These are phyloP conservation scores for Sistotremastrum niveocremeum DNA, from an alignment of 768 basidiomycete genomes.

Conservation along the genomic window DNA sequence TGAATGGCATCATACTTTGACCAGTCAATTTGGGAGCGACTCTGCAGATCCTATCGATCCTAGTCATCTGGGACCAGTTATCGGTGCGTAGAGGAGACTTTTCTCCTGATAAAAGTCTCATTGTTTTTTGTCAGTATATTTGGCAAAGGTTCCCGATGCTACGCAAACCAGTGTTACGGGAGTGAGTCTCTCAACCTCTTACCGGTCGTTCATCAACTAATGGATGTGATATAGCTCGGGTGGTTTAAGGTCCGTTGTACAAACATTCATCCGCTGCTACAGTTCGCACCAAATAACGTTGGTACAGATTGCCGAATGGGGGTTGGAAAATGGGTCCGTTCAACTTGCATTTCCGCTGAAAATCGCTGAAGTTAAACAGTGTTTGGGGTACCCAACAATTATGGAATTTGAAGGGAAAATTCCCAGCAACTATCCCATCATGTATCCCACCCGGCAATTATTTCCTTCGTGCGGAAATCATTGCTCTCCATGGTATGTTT, in stretches of 20 bases:
- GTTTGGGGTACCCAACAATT: constrained; percentile 35
- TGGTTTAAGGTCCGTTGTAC: constrained; percentile 37
- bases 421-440: constrained; percentile 31
- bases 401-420: constrained; percentile 35
- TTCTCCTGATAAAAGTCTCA: not conserved
- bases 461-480: constrained; percentile 36
- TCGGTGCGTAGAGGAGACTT: not conserved
- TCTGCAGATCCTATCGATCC: constrained; percentile 35
- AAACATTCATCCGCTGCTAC: constrained; percentile 18
- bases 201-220: no score
- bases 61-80: constrained; percentile 38
- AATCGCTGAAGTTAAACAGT: not conserved
- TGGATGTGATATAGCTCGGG: constrained; percentile 1
- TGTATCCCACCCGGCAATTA: constrained; percentile 36
- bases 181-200: constrained; percentile 8
- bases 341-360: no score
- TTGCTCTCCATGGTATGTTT: constrained; percentile 20
- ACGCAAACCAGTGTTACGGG: constrained; percentile 32
- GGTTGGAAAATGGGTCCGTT: not conserved
- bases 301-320: constrained; percentile 2
- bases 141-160: constrained; percentile 29
- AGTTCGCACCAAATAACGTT: constrained; percentile 10
- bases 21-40: constrained; percentile 32
- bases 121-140: constrained; percentile 14
- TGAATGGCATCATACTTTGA: constrained; percentile 38